phyloP scores from a whole-genome alignment of 257 asterid genomes.

The Oldenlandia corymbosa region DNA sequence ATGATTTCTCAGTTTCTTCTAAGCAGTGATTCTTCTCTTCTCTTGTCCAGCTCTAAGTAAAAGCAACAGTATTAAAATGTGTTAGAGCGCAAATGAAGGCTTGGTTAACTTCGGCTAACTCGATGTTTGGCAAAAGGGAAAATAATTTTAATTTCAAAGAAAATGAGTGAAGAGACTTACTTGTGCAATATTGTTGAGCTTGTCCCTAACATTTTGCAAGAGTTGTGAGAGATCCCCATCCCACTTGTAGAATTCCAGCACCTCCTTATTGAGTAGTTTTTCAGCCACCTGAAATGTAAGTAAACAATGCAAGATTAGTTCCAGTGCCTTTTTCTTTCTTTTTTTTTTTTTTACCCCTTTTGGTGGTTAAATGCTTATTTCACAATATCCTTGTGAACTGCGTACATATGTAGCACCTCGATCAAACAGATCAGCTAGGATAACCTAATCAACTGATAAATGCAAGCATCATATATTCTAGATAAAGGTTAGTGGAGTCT shows the following conservation, averaged over 20 bases:
- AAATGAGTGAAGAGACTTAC: slow-evolving; percentile 27
- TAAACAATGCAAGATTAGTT: neutral
- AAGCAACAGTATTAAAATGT: neutral
- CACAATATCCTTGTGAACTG: no score
- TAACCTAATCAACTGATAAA: no score
- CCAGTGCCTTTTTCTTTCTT: neutral
- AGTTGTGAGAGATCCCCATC: slow-evolving; percentile 76
- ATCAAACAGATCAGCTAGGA: no score
- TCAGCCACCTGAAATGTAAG: slow-evolving; percentile 55
- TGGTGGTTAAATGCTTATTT: no score
- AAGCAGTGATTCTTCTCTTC: slow-evolving; percentile 89
- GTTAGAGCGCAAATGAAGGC: slow-evolving; percentile 4
- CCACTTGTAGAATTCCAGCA: slow-evolving; percentile 93
- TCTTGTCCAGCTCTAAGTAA: slow-evolving; percentile 64
- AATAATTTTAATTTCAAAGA: neutral
- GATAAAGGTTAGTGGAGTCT: no score
- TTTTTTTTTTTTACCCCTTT: neutral
- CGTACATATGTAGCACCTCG: no score
- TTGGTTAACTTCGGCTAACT: no score
- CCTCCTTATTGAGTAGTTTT: slow-evolving; percentile 60
- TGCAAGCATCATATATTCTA: no score
- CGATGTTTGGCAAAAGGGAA: neutral
- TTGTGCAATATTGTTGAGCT: slow-evolving; percentile 72
- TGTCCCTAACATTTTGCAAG: slow-evolving; percentile 75
- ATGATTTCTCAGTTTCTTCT: slow-evolving; percentile 93